Evolutionary conservation across 768 basidiomycete species (phyloP), one percentile per base, ranked within the genome.

Genomic region (Boletellus sp.): DNA sequence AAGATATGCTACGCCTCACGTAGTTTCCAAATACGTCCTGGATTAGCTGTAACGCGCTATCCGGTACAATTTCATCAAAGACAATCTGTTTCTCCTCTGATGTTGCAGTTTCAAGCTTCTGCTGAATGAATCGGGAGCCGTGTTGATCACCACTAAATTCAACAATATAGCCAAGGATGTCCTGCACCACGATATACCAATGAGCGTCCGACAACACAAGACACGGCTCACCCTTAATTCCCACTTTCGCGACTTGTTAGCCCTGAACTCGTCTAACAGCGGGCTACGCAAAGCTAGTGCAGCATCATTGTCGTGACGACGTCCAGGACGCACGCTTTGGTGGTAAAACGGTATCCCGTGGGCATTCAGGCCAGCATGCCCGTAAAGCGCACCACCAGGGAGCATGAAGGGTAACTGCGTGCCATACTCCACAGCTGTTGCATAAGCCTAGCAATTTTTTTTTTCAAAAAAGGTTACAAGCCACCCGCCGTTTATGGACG

Each of bases 1-100:
- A 45, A 45, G 31, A 50, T 28, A 15, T 23, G 6, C 5, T 15
- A 43, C 16, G 26, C 71, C 86, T 58, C 64, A 91, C 89, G 72
- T 96, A 98, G 73, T 98, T 98, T 48, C 94, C 95, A 64, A 95
- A 98, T 39, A 96, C 89, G 63, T 96, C 92, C 59, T 85, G 86
- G 53, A 94, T 87, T 47, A 97, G 76, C 46, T 84, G 79, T 41
- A 93, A 67, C 4, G 83, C 77, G 60, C 86, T 82, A 37, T 78
- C 68, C 20, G 92, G 90, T 19, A 90, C 78, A 57, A 97, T 89
- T 71, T 98, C 95, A 42, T 88, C 83, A 54, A 93, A 96, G 33
- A 95, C 76, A 31, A 74, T 66, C 57, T 88, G 81, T 64, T 83
- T 85, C 60, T 93, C 92, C 51, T 91, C 90, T 34, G 76, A 75